These are phyloP conservation scores for Fragilariopsis cylindrus DNA, from an alignment of 108 stramenopile species.

Conservation along the genomic window DNA sequence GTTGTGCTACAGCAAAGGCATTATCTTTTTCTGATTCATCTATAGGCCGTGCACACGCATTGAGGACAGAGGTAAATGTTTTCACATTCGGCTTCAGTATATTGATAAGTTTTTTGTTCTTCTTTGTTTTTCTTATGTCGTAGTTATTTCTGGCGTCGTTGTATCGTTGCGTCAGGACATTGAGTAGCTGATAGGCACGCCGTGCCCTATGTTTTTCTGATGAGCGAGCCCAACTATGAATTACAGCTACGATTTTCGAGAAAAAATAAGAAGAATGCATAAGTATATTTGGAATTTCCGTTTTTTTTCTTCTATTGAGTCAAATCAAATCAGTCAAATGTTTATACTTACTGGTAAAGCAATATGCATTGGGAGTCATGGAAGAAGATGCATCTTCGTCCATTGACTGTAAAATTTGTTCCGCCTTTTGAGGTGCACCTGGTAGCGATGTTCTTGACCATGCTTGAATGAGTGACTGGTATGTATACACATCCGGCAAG, in stretches of 20 bases:
- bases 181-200: slow-evolving; percentile 46
- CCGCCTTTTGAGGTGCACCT: slow-evolving; percentile 48
- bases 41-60: slow-evolving; percentile 64
- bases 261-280: neutral
- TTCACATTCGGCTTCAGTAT: slow-evolving; percentile 53
- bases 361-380: slow-evolving; percentile 34
- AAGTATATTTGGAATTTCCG: no score
- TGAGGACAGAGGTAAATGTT: slow-evolving; percentile 63
- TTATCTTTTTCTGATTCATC: slow-evolving; percentile 44
- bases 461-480: slow-evolving; percentile 42
- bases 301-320: no score
- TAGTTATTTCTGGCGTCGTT: slow-evolving; percentile 3
- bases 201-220: slow-evolving; percentile 42
- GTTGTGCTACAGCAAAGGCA: slow-evolving; percentile 35
- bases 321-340: neutral
- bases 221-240: slow-evolving; percentile 54
- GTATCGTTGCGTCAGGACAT: slow-evolving; percentile 48
- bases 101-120: slow-evolving; percentile 13
- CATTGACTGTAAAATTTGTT: slow-evolving; percentile 39
- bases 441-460: slow-evolving; percentile 32
- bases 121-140: neutral
- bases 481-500: slow-evolving; percentile 33
- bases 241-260: slow-evolving; percentile 34
- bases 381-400: slow-evolving; percentile 8
- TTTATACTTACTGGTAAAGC: slow-evolving; percentile 28